Evolutionary conservation across 495 filamentous ascomycete genomes (phyloP).

Genomic region (Tuber brumale): DNA sequence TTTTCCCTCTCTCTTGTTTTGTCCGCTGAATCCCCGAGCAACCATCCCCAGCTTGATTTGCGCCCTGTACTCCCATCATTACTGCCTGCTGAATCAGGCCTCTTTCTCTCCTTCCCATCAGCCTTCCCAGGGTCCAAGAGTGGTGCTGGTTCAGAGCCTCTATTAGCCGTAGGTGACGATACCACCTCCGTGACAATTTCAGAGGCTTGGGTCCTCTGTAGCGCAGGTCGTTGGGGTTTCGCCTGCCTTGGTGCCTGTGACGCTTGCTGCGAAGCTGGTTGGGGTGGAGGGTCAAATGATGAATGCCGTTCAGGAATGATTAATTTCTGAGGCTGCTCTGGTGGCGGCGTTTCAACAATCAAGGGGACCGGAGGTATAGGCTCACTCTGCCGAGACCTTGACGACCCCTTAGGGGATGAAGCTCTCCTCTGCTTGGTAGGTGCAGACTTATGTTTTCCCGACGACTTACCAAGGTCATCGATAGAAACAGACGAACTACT

Average conservation of each 20-base stretch:
- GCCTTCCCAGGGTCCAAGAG: slow-evolving; percentile 10
- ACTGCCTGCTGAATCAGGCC: slow-evolving; percentile 48
- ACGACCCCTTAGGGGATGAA: slow-evolving; percentile 32
- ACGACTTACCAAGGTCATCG: slow-evolving; percentile 6
- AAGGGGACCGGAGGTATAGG: slow-evolving; percentile 51
- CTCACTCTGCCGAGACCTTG: slow-evolving; percentile 35
- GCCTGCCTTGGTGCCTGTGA: slow-evolving; percentile 19
- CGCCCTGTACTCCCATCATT: slow-evolving; percentile 47
- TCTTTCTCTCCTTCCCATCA: slow-evolving; percentile 55
- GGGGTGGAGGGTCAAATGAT: slow-evolving; percentile 39
- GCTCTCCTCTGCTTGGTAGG: slow-evolving; percentile 34
- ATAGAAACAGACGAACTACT: slow-evolving; percentile 40
- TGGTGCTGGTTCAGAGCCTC: neutral
- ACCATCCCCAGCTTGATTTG: slow-evolving; percentile 85
- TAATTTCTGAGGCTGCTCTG: slow-evolving; percentile 44
- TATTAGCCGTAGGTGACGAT: neutral
- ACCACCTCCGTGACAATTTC: slow-evolving; percentile 21
- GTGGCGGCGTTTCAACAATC: slow-evolving; percentile 63
- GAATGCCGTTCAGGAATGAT: slow-evolving; percentile 41
- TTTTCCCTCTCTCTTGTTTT: slow-evolving; percentile 57
- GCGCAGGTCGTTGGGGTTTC: slow-evolving; percentile 22
- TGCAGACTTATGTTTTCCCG: slow-evolving; percentile 37
- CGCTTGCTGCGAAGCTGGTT: slow-evolving; percentile 26
- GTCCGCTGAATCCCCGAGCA: slow-evolving; percentile 48
- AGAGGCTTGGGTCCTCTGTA: slow-evolving; percentile 7